Conservation (phyloP, 345 rosid genomes). For the Hibiscus syriacus region DNA sequence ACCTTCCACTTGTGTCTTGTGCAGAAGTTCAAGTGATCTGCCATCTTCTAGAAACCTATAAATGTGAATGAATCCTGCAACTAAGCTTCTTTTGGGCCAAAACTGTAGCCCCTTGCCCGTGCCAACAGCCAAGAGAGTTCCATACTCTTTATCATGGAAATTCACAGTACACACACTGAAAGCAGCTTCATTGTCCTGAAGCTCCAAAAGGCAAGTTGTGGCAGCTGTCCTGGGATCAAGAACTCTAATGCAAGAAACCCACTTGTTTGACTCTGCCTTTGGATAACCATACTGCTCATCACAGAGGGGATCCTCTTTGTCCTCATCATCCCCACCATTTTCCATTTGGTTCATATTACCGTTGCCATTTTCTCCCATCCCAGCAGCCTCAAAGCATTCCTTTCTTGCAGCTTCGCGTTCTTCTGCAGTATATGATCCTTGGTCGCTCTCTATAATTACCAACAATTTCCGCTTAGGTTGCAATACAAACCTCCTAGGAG, state of each 20-base stretch:
- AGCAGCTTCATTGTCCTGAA: constrained; percentile 97
- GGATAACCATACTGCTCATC: constrained; percentile 99
- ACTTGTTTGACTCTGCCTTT: constrained; percentile 80
- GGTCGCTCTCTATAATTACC: constrained; percentile 90
- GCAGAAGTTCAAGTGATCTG: constrained; percentile 74
- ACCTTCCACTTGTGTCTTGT: constrained; percentile 95
- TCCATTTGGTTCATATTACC: constrained; percentile 57
- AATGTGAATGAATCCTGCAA: constrained; percentile 74
- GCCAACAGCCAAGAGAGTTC: constrained; percentile 89
- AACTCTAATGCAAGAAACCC: constrained; percentile 98
- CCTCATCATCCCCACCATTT: constrained; percentile 75
- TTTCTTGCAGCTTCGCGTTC: constrained; percentile 94
- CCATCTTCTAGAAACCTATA: constrained; percentile 94
- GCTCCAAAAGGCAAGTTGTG: constrained; percentile 90
- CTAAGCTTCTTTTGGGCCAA: constrained; percentile 63
- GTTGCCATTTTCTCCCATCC: constrained; percentile 76
- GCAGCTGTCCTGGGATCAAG: constrained; percentile 74
- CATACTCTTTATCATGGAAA: constrained; percentile 94
- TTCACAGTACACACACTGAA: constrained; percentile 87
- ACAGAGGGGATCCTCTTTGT: constrained; percentile 75
- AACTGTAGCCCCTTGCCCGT: constrained; percentile 89
- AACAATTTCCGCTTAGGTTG: constrained; percentile 73
- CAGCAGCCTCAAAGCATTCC: constrained; percentile 81
- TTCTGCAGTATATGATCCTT: constrained; percentile 90
- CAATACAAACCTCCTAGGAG: constrained; percentile 89